Evolutionary conservation across 225 moss, liverwort and hornwort species (phyloP), one percentile per base, ranked within the genome.

Genomic region (Sphagnum contortum): DNA sequence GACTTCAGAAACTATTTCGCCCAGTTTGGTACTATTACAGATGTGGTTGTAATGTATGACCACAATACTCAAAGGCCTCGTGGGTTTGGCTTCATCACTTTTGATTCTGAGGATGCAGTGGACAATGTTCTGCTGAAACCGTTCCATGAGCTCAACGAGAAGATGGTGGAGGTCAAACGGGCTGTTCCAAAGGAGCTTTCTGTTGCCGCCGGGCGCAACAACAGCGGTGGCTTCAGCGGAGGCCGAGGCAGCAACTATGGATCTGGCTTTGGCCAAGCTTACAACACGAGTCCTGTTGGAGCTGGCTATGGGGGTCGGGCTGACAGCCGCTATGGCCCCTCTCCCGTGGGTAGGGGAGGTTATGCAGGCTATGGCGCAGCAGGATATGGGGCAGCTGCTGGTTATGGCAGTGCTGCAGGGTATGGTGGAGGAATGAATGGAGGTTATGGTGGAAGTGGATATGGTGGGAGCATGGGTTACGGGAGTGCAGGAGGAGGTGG

Each of bases 261-360:
- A 29, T 29, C 29, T 29, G 29, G 29, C 52, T 52, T 5, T 2
- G 52, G 52, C 52, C 52, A 52, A 52, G 52, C 7, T 70, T 91
- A 89, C 5, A 95, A 91, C 65, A 90, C 96, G 2, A 89, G 85
- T 49, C 82, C 82, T 46, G 29, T 29, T 29, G 92, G 92, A 9
- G 93, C 92, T 50, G 96, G 88, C 3, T 92, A 98, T 61, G 92
- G 96, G 0, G 92, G 88, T 3, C 90, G 96, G 10, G 92, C 87
- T 2, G 96, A 96, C 57, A 88, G 70, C 14, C 90, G 96, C 5
- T 96, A 89, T 52, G 92, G 96, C 0, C 92, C 87, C 0, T 82
- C 64, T 6, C 86, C 89, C 4, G 91, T 82, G 0, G 91, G 89
- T 49, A 57, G 91, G 12, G 94, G 94, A 8, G 89, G 86, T 0